Conservation (phyloP, 2,329 filamentous ascomycete genomes). For the Phaeosphaeria sp. region DNA sequence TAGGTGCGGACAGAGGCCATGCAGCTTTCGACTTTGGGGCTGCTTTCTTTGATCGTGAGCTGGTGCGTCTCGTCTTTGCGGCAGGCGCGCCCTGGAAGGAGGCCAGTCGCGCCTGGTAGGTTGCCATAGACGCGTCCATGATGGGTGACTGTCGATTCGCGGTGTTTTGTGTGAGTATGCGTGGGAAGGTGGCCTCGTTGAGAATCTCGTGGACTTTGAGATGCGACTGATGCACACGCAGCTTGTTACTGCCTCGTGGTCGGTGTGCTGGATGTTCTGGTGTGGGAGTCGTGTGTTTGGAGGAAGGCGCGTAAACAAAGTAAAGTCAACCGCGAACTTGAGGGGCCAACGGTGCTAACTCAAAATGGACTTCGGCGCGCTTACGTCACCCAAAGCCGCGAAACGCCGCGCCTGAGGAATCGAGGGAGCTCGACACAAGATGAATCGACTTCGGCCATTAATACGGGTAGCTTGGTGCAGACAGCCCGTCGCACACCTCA, state of each 20-base stretch:
- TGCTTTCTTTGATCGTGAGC: conserved; percentile 65
- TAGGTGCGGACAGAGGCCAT: conserved; percentile 81
- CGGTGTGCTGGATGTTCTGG: conserved; percentile 8
- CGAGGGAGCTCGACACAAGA: conserved; percentile 30
- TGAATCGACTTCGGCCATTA: conserved; percentile 40
- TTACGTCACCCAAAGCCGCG: conserved; percentile 32
- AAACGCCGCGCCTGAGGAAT: conserved; percentile 29
- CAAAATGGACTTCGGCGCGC: conserved; percentile 5
- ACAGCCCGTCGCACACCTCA: conserved; percentile 27
- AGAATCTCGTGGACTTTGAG: not conserved
- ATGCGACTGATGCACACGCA: not conserved
- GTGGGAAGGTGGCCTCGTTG: not conserved
- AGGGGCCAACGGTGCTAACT: conserved; percentile 3
- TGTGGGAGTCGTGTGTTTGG: conserved; percentile 14
- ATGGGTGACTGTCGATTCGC: not conserved
- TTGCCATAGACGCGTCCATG: conserved; percentile 57
- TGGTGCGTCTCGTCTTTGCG: conserved; percentile 72
- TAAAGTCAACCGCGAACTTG: conserved; percentile 1
- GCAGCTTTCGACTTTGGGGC: conserved; percentile 42
- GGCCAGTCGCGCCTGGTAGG: conserved; percentile 76
- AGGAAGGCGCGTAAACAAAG: conserved; percentile 13
- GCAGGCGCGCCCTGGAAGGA: conserved; percentile 75
- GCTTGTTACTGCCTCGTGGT: not conserved
- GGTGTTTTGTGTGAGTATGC: not conserved
- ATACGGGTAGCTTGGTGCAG: conserved; percentile 36